Percentiles rank a stretch among this genome's conserved stretches.
Evolutionary conservation across 768 basidiomycete species (phyloP).

Genomic region (Dacryopinax primogenitus): DNA sequence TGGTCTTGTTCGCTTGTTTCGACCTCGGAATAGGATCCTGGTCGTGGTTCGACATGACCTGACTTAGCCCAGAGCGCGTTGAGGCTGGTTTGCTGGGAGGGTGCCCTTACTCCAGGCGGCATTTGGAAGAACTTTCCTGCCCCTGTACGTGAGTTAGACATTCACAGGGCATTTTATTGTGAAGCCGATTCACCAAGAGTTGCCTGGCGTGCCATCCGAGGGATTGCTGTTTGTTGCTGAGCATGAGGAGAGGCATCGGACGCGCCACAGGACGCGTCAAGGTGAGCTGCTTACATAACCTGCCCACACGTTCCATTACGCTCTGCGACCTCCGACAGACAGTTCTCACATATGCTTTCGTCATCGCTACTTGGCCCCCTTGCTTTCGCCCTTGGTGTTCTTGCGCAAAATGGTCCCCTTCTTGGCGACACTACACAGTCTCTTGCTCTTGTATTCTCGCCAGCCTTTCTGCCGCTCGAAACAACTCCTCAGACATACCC

Average conservation of each 20-base stretch:
- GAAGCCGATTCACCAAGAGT: neutral
- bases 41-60: conserved; percentile 24
- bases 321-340: neutral
- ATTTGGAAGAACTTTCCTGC: conserved; percentile 56
- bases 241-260: too few species aligned
- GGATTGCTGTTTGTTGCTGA: too few species aligned
- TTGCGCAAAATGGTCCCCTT: conserved; percentile 30
- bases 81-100: conserved; percentile 67
- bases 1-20: too few species aligned
- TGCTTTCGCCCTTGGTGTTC: neutral
- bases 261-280: too few species aligned
- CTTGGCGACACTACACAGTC: conserved; percentile 64
- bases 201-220: neutral
- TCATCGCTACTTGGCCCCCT: neutral
- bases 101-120: conserved; percentile 53
- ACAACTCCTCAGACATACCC: conserved; percentile 42
- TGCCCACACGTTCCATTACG: too few species aligned
- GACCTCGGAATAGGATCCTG: too few species aligned
- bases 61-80: conserved; percentile 59
- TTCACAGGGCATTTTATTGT: neutral
- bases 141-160: neutral
- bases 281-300: too few species aligned
- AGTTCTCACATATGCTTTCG: neutral
- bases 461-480: conserved; percentile 33
- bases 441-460: conserved; percentile 61